phyloP scores from a whole-genome alignment of 1,284 basidiomycete species.

The Pisolithus thermaeus region DNA sequence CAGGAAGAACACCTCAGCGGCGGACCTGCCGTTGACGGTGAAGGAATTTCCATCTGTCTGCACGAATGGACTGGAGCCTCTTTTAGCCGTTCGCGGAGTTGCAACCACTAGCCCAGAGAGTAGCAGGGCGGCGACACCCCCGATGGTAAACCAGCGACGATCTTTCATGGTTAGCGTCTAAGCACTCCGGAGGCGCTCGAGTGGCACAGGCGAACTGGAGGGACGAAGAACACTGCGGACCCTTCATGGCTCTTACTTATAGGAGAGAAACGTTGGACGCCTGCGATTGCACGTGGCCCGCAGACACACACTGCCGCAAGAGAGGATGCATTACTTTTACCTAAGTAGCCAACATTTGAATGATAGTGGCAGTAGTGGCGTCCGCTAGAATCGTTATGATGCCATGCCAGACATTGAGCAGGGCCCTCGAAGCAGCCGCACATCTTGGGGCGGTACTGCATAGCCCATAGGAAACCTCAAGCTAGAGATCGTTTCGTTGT shows the following conservation, averaged over 20 bases:
- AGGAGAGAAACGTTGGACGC: not conserved
- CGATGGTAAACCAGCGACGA: slow-evolving; percentile 13
- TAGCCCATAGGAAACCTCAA: too few species aligned
- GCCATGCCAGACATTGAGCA: not conserved
- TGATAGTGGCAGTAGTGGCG: not conserved
- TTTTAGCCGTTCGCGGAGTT: slow-evolving; percentile 16
- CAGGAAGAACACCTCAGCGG: not conserved
- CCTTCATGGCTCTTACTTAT: slow-evolving; percentile 15
- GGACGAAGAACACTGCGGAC: not conserved
- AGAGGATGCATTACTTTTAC: slow-evolving; percentile 1
- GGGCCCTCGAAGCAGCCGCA: too few species aligned
- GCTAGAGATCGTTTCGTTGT: too few species aligned
- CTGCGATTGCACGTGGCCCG: slow-evolving; percentile 3
- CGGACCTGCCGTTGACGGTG: slow-evolving; percentile 45
- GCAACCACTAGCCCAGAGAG: slow-evolving; percentile 8
- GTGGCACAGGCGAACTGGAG: not conserved
- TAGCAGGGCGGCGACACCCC: slow-evolving; percentile 7
- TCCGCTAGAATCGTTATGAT: not conserved
- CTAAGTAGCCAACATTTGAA: slow-evolving; percentile 5
- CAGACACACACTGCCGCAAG: not conserved
- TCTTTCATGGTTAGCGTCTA: slow-evolving; percentile 15
- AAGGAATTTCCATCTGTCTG: slow-evolving; percentile 39
- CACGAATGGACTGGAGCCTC: slow-evolving; percentile 33
- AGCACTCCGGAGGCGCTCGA: not conserved
- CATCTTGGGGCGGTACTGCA: too few species aligned